Evolutionary conservation across 257 asterid species (phyloP), one percentile per base, ranked within the genome.

Genomic region (Fraxinus quadrangulata): DNA sequence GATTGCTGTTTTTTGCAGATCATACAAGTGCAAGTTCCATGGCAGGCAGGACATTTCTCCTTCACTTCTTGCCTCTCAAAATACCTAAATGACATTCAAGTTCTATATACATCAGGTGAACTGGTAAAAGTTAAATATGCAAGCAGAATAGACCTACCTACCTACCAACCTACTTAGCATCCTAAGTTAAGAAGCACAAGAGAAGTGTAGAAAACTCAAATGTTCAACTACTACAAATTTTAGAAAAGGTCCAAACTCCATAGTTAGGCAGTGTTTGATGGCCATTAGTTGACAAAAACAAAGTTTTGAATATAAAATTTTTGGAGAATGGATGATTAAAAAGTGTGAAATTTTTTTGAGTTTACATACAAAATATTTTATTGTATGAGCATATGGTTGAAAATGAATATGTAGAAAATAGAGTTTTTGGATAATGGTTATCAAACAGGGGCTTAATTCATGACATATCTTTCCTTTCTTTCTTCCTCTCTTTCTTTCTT

Each of bases 1-100:
- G 68, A 76, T 82, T 87, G 84, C 79, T 70, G 86, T 75, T 84
- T 91, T 79, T 78, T 67, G 83, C 99, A 93, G 83, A 89, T 86
- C 74, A 80, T 84, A 86, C 99, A 96, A 81, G 83, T 76, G 86
- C 99, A 96, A n/a, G 86, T 81, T 87, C 88, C 89, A 30, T 84
- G 82, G 77, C 99, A 96, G 77, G 89, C 92, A 75, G 98, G 98
- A 74, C 99, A 96, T 80, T 79, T 84, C 72, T 67, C 82, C 85
- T 87, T 92, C 82, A 91, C 84, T 76, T 91, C 98, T 87, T 83
- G 91, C 91, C 88, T 90, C 81, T 90, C 92, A 72, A 89, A 79
- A 77, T 66, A 42, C 90, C 99, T 96, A 81, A 40, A 81, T 31
- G 40, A 74, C 68, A 81, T 73, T 79, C 59, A 77, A 78, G 71